Conservation (phyloP, 2,329 filamentous ascomycete genomes). For the Colletotrichum sp. region DNA sequence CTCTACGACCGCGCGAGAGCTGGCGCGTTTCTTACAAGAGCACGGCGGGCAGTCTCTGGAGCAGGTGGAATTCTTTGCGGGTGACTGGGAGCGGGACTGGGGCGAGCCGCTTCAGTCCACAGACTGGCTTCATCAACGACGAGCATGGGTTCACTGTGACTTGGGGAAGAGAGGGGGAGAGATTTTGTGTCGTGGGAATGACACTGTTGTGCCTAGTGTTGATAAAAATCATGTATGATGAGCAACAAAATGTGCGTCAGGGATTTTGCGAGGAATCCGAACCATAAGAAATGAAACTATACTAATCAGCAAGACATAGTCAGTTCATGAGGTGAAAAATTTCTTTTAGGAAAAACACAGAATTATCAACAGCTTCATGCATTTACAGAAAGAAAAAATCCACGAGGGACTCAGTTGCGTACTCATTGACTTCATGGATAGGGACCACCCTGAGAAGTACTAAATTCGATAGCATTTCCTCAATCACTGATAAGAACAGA, state of each 20-base stretch:
- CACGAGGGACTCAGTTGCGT: background rate
- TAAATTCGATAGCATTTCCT: background rate
- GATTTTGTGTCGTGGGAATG: background rate
- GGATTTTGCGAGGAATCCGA: background rate
- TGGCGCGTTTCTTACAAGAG: background rate
- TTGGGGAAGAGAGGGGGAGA: fast-evolving
- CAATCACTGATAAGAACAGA: background rate
- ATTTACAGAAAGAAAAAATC: fast-evolving
- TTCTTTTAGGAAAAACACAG: background rate
- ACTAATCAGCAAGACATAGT: fast-evolving
- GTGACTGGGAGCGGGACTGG: background rate
- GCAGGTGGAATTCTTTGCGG: background rate
- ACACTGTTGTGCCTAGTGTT: background rate
- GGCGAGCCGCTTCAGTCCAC: background rate
- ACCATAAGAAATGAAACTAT: too few species aligned
- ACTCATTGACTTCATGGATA: background rate
- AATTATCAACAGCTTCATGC: background rate
- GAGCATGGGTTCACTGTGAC: background rate
- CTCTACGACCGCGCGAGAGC: background rate
- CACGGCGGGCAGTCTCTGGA: background rate
- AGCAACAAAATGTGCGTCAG: background rate
- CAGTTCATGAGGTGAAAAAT: background rate
- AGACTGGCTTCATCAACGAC: background rate
- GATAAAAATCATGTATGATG: background rate
- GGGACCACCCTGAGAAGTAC: background rate